A percentile compares a stretch with the other conserved stretches of the same genome.
Evolutionary conservation across 2,329 filamentous ascomycete species (phyloP).

Genomic region (Tolypocladium guangdongense): DNA sequence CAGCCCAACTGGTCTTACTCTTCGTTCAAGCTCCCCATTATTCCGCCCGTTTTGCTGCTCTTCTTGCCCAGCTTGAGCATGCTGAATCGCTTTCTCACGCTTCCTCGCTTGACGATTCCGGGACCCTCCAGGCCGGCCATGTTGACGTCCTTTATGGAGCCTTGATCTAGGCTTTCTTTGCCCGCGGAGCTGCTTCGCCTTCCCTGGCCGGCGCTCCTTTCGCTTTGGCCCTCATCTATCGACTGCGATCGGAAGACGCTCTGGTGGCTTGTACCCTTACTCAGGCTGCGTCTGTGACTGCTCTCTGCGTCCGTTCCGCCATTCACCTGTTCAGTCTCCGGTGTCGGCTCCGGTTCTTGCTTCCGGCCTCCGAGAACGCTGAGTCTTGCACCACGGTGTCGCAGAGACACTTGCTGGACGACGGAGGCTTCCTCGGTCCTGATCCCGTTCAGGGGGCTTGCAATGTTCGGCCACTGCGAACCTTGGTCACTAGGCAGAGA

Average conservation of each 20-base stretch:
- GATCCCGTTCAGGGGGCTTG: slow-evolving; percentile 21
- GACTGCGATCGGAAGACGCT: slow-evolving; percentile 35
- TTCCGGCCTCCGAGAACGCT: slow-evolving; percentile 46
- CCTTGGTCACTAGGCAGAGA: slow-evolving; percentile 31
- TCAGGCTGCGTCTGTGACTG: slow-evolving; percentile 16
- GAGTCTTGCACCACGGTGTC: slow-evolving; percentile 41
- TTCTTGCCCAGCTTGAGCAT: slow-evolving; percentile 67
- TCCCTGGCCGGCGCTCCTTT: slow-evolving; percentile 5
- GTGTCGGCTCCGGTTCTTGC: slow-evolving; percentile 25
- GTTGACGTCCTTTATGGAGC: slow-evolving; percentile 11
- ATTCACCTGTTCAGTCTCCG: slow-evolving; percentile 16
- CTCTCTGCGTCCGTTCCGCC: slow-evolving; percentile 22
- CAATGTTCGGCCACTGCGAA: slow-evolving; percentile 20
- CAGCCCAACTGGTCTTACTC: slow-evolving; percentile 26
- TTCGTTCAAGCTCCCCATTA: slow-evolving; percentile 45
- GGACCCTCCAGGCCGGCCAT: slow-evolving; percentile 19
- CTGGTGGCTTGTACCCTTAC: slow-evolving; percentile 17
- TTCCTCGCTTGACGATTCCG: slow-evolving; percentile 38
- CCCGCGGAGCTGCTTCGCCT: slow-evolving; percentile 12
- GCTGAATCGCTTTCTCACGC: slow-evolving; percentile 69
- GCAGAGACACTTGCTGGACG: slow-evolving; percentile 38
- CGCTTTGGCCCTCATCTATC: slow-evolving; percentile 13
- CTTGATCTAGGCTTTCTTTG: slow-evolving; percentile 17
- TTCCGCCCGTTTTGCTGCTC: slow-evolving; percentile 41
- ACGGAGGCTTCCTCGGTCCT: slow-evolving; percentile 38